Percentiles rank a stretch among this genome's conserved stretches.
Evolutionary conservation across 176 grass and related monocot genomes (phyloP).

Genomic region (Coix lacrymajobi): DNA sequence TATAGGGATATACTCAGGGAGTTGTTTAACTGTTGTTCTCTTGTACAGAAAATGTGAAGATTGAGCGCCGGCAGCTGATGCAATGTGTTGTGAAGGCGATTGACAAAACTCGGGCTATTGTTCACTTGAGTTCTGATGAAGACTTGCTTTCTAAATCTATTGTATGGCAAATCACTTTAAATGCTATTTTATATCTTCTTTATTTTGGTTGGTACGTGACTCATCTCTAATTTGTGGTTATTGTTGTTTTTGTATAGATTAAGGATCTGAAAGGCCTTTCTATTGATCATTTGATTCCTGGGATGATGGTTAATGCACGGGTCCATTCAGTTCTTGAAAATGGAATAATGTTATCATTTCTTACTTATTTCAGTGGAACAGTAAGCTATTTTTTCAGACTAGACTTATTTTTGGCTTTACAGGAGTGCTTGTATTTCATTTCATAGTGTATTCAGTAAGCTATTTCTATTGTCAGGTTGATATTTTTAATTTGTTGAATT

Average conservation of each 20-base stretch:
- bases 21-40: conserved; percentile 6
- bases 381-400: conserved; percentile 34
- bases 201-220: conserved; percentile 2
- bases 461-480: conserved; percentile 61
- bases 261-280: conserved; percentile 92
- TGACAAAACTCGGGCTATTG: conserved; percentile 72
- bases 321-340: conserved; percentile 83
- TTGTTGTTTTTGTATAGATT: conserved; percentile 45
- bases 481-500: conserved; percentile 75
- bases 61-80: conserved; percentile 50
- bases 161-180: conserved; percentile 41
- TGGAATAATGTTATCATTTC: conserved; percentile 89
- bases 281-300: conserved; percentile 92
- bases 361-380: conserved; percentile 97
- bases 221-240: conserved; percentile 13
- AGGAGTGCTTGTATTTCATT: conserved; percentile 6
- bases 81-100: conserved; percentile 73
- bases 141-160: conserved; percentile 70
- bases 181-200: background rate
- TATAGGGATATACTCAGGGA: conserved; percentile 10
- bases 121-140: conserved; percentile 70
- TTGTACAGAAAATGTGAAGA: conserved; percentile 52
- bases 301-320: conserved; percentile 93
- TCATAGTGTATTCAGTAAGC: background rate
- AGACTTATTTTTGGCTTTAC: conserved; percentile 21